phyloP scores from a whole-genome alignment of 106 monocot species.

The Acanthochlamys bracteata region DNA sequence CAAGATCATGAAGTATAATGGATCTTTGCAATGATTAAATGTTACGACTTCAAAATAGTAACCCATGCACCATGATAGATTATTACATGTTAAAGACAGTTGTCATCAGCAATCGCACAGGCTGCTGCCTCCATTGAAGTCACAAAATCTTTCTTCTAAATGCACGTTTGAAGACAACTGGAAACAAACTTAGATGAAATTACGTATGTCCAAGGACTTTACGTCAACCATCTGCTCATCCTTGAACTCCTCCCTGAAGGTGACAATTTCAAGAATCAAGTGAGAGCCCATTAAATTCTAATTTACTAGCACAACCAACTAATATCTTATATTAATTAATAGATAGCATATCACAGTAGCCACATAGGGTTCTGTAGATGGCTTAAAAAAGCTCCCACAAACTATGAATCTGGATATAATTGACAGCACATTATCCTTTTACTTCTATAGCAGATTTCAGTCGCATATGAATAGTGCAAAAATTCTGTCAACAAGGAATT shows the following conservation, averaged over 20 bases:
- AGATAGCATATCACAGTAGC: too few species aligned
- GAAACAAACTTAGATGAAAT: conserved; percentile 45
- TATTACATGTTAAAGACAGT: conserved; percentile 7
- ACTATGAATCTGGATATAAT: too few species aligned
- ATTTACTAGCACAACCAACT: too few species aligned
- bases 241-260: conserved; percentile 76
- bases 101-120: background rate
- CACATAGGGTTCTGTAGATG: too few species aligned
- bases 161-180: background rate
- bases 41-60: background rate
- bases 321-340: too few species aligned
- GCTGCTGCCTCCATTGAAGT: background rate
- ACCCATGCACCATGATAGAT: background rate
- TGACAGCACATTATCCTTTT: too few species aligned
- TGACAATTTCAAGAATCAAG: background rate
- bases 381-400: too few species aligned
- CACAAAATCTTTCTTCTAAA: conserved; percentile 2
- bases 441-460: too few species aligned
- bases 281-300: background rate
- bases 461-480: too few species aligned
- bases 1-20: too few species aligned
- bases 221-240: conserved; percentile 83
- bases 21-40: too few species aligned
- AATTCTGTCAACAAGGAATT: too few species aligned
- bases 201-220: conserved; percentile 66